A percentile compares a stretch with the other conserved stretches of the same genome.
Evolutionary conservation across 2,329 filamentous ascomycete genomes (phyloP).

Genomic region (Cucurbitaria berberidis): DNA sequence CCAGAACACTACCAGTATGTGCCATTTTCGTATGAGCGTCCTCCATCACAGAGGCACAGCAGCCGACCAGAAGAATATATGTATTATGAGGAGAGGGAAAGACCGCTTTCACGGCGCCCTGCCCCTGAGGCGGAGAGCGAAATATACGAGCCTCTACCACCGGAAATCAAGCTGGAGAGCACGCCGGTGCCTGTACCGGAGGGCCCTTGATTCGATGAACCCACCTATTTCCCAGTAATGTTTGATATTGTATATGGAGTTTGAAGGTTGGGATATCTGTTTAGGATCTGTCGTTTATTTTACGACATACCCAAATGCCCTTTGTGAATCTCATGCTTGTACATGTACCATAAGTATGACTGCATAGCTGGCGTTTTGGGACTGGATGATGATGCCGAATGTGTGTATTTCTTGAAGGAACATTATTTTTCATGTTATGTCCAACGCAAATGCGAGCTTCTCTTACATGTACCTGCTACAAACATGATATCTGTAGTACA

Average conservation of each 20-base stretch:
- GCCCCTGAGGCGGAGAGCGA: slow-evolving; percentile 28
- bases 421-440: too few species aligned
- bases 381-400: too few species aligned
- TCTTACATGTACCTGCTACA: too few species aligned
- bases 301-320: too few species aligned
- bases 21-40: slow-evolving; percentile 37
- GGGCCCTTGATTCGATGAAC: slow-evolving; percentile 4
- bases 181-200: slow-evolving; percentile 22
- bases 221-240: too few species aligned
- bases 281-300: too few species aligned
- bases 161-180: slow-evolving; percentile 36
- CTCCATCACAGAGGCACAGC: slow-evolving; percentile 32
- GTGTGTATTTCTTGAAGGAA: too few species aligned
- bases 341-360: too few species aligned
- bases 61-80: slow-evolving; percentile 34
- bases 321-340: too few species aligned
- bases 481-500: too few species aligned
- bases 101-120: slow-evolving; percentile 25
- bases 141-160: slow-evolving; percentile 31
- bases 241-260: background rate
- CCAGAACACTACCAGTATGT: slow-evolving; percentile 39
- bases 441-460: too few species aligned
- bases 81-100: slow-evolving; percentile 43
- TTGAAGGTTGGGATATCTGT: background rate
- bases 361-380: too few species aligned